phyloP scores from a whole-genome alignment of 2,329 filamentous ascomycete species.

The Monosporascus sp. region DNA sequence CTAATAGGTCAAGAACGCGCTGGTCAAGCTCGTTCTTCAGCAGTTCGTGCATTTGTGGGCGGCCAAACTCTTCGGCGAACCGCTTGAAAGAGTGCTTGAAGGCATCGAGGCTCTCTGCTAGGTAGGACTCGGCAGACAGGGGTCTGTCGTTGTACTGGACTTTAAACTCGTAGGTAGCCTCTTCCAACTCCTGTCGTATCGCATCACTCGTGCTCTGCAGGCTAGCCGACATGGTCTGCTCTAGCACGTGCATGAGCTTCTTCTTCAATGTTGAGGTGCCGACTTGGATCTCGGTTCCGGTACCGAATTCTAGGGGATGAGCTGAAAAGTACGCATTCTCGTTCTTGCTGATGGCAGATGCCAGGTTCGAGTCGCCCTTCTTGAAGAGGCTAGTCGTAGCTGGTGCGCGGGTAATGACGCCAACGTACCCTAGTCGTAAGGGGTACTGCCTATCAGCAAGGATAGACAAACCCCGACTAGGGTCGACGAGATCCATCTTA shows the following conservation, averaged over 20 bases:
- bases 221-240: slow-evolving; percentile 94
- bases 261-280: slow-evolving; percentile 85
- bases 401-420: slow-evolving; percentile 83
- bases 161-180: slow-evolving; percentile 97
- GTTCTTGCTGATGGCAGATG: slow-evolving; percentile 76
- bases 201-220: slow-evolving; percentile 85
- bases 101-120: slow-evolving; percentile 88
- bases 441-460: slow-evolving; percentile 90
- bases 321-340: slow-evolving; percentile 82
- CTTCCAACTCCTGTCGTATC: slow-evolving; percentile 90
- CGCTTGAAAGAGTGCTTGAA: slow-evolving; percentile 98
- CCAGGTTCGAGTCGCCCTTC: slow-evolving; percentile 73
- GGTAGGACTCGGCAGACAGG: slow-evolving; percentile 89
- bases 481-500: slow-evolving; percentile 96
- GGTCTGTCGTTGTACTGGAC: slow-evolving; percentile 98
- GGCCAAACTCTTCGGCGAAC: slow-evolving; percentile 83
- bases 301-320: slow-evolving; percentile 75
- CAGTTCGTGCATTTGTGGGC: slow-evolving; percentile 81
- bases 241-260: slow-evolving; percentile 94
- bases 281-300: slow-evolving; percentile 65
- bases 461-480: slow-evolving; percentile 69
- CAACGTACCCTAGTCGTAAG: slow-evolving; percentile 89
- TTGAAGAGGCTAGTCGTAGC: slow-evolving; percentile 69
- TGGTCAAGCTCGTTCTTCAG: slow-evolving; percentile 92
- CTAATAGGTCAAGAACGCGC: slow-evolving; percentile 85